Percentiles rank a stretch among this genome's conserved stretches.
phyloP scores from a whole-genome alignment of 2,329 filamentous ascomycete species.

The Saccharata proteae region DNA sequence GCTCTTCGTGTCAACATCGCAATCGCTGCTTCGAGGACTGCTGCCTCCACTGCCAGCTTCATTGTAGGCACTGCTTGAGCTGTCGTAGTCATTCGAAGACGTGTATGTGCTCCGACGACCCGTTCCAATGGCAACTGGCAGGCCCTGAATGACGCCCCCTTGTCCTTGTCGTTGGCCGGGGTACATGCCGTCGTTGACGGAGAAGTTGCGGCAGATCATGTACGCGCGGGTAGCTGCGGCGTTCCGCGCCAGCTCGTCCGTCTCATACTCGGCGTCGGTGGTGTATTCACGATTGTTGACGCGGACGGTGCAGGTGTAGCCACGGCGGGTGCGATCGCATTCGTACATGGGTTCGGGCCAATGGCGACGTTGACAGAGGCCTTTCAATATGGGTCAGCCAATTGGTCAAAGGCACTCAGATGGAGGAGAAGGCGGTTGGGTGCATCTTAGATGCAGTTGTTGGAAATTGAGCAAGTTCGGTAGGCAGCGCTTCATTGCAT shows the following conservation, averaged over 20 bases:
- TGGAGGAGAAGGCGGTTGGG: not conserved
- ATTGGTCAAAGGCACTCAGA: no score
- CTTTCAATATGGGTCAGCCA: no score
- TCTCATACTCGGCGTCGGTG: constrained; percentile 75
- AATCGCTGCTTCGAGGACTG: constrained; percentile 39
- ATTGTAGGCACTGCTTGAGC: constrained; percentile 29
- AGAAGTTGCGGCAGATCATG: constrained; percentile 96
- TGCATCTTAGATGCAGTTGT: constrained; percentile 1
- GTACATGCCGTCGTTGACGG: constrained; percentile 87
- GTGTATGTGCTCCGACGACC: constrained; percentile 39
- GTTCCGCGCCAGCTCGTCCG: constrained; percentile 73
- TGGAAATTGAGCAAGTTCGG: not conserved
- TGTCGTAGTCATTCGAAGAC: constrained; percentile 36
- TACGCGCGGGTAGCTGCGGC: constrained; percentile 93
- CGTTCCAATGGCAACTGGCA: constrained; percentile 52
- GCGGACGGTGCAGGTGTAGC: constrained; percentile 80
- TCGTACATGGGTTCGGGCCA: constrained; percentile 89
- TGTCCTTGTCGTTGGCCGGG: constrained; percentile 43
- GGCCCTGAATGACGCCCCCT: constrained; percentile 44
- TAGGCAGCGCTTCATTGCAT: not conserved
- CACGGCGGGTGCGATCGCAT: constrained; percentile 58
- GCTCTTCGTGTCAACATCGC: constrained; percentile 27
- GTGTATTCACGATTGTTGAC: constrained; percentile 97
- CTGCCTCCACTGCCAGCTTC: constrained; percentile 37
- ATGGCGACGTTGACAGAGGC: constrained; percentile 85